A percentile compares a stretch with the other conserved stretches of the same genome.
Evolutionary conservation across 306 rosid species (phyloP).

Genomic region (Glycyrrhiza uralensis): DNA sequence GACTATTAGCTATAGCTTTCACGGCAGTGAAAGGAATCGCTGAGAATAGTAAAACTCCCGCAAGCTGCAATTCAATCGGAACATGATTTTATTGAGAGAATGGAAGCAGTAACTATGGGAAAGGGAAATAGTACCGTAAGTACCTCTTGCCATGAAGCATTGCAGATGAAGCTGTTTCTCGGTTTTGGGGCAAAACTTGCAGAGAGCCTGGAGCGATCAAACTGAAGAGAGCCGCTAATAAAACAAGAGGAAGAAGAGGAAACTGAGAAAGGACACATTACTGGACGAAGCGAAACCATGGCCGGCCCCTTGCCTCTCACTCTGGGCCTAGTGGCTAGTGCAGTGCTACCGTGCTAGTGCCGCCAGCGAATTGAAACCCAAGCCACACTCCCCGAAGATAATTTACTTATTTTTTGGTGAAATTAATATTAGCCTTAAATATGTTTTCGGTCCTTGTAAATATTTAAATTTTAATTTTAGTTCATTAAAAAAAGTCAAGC

Average conservation of each 20-base stretch:
- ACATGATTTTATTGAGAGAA: not conserved
- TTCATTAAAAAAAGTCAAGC: too few species aligned
- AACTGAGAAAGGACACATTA: not conserved
- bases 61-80: slow-evolving; percentile 53
- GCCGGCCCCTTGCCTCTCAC: not conserved
- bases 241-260: slow-evolving; percentile 37
- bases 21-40: slow-evolving; percentile 92
- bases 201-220: not conserved
- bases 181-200: slow-evolving; percentile 9
- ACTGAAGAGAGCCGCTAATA: not conserved
- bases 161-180: slow-evolving; percentile 31
- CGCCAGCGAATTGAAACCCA: too few species aligned
- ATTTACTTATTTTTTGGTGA: too few species aligned
- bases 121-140: not conserved
- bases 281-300: slow-evolving; percentile 36
- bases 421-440: too few species aligned
- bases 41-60: slow-evolving; percentile 80
- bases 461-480: too few species aligned
- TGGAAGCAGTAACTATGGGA: not conserved
- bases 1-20: slow-evolving; percentile 84
- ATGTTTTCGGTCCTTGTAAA: too few species aligned
- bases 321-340: not conserved
- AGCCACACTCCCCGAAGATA: too few species aligned
- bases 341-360: not conserved
- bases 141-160: slow-evolving; percentile 96